Percentiles rank a stretch among this genome's conserved stretches.
phyloP scores from a whole-genome alignment of 495 filamentous ascomycete species.

The Pyronema domesticum region DNA sequence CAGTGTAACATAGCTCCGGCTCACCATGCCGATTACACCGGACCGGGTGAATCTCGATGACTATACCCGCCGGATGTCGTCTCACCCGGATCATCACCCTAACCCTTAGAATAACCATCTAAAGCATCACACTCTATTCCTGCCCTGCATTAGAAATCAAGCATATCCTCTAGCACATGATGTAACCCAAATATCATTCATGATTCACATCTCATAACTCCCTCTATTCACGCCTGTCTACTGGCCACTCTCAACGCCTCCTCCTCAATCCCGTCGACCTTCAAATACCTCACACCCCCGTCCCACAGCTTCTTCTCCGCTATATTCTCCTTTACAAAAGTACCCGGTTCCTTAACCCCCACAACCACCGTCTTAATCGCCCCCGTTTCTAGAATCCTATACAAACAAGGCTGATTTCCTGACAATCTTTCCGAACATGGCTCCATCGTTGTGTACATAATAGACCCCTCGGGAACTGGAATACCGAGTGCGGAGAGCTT shows the following conservation, averaged over 20 bases:
- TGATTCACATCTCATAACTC: too few relatives aligned
- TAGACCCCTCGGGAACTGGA: conserved; percentile 25
- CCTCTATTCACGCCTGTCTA: conserved; percentile 15
- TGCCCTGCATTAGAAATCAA: too few relatives aligned
- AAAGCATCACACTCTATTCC: too few relatives aligned
- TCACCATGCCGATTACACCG: too few relatives aligned
- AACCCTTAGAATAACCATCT: too few relatives aligned
- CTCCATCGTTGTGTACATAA: conserved; percentile 87
- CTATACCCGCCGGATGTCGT: too few relatives aligned
- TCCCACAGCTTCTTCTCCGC: conserved; percentile 50
- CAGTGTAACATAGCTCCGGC: too few relatives aligned
- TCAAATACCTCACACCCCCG: conserved; percentile 55
- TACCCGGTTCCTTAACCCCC: conserved; percentile 74
- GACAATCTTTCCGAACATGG: conserved; percentile 68
- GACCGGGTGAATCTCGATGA: too few relatives aligned
- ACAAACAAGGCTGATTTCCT: conserved; percentile 66
- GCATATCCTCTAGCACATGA: too few relatives aligned
- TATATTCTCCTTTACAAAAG: conserved; percentile 65
- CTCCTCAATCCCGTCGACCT: conserved; percentile 57
- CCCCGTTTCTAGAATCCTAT: conserved; percentile 53
- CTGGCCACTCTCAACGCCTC: conserved; percentile 67
- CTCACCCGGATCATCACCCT: too few relatives aligned
- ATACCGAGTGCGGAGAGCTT: conserved; percentile 35
- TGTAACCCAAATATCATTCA: too few relatives aligned
- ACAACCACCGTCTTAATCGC: conserved; percentile 63